Evolutionary conservation across 2,329 filamentous ascomycete species (phyloP).

Genomic region (Colletotrichum neosansevieriae): DNA sequence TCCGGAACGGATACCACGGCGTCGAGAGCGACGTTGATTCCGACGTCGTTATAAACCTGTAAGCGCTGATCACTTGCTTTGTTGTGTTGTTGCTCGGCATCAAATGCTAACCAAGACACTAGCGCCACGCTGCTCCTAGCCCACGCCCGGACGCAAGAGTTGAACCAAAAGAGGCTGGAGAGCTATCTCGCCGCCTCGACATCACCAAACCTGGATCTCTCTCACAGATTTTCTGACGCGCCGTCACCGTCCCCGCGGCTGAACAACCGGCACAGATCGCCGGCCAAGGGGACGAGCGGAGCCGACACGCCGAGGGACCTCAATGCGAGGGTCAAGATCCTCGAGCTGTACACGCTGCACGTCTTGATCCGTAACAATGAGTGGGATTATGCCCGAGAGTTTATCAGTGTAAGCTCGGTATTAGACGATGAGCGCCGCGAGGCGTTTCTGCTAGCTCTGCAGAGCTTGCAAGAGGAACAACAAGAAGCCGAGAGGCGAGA

Average conservation of each 20-base stretch:
- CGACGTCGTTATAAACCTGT: conserved; percentile 93
- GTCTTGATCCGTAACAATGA: conserved; percentile 93
- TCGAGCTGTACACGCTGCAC: conserved; percentile 95
- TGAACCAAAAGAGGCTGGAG: conserved; percentile 91
- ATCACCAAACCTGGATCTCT: conserved; percentile 79
- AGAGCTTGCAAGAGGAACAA: conserved; percentile 87
- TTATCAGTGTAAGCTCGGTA: conserved; percentile 87
- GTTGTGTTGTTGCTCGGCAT: conserved; percentile 13
- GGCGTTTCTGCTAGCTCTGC: conserved; percentile 86
- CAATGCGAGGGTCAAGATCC: conserved; percentile 86
- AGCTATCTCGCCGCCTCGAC: conserved; percentile 85
- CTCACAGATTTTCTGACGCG: conserved; percentile 69
- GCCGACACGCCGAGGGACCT: conserved; percentile 88
- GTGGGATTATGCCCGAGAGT: conserved; percentile 95
- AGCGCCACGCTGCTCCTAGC: conserved; percentile 91
- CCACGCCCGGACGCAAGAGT: conserved; percentile 84
- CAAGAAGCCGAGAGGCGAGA: conserved; percentile 76
- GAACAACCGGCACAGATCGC: conserved; percentile 57
- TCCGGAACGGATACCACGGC: conserved; percentile 87
- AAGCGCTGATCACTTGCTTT: conserved; percentile 49
- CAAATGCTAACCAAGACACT: conserved; percentile 36
- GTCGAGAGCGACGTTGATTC: conserved; percentile 91
- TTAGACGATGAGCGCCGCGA: conserved; percentile 93
- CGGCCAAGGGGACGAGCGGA: conserved; percentile 67
- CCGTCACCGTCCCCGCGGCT: conserved; percentile 52